phyloP scores from a whole-genome alignment of 1,284 basidiomycete genomes.

The Cutaneotrichosporon dermatis region DNA sequence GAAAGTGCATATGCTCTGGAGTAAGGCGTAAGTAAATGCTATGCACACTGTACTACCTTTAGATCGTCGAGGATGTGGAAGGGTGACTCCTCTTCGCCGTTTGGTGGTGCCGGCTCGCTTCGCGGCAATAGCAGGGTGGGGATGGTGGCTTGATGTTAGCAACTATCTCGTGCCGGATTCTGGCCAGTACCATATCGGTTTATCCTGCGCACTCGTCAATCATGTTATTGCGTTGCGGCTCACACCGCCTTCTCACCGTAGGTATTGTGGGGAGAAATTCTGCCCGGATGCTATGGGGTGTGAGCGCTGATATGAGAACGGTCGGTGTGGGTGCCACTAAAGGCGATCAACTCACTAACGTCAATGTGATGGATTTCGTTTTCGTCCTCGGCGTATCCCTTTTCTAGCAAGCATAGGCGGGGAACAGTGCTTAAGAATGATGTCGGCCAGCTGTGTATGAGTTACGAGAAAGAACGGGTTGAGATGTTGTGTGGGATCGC shows the following conservation, averaged over 20 bases:
- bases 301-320: no score
- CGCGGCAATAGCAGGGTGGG: neutral
- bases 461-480: no score
- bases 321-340: no score
- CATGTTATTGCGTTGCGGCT: no score
- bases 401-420: slow-evolving; percentile 46
- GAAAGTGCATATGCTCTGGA: slow-evolving; percentile 69
- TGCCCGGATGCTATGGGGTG: no score
- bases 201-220: neutral
- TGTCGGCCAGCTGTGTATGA: slow-evolving; percentile 35
- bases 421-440: slow-evolving; percentile 50
- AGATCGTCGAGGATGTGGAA: slow-evolving; percentile 1
- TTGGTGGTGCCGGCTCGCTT: neutral
- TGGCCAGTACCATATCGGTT: neutral
- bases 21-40: neutral
- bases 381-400: slow-evolving; percentile 49
- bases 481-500: no score
- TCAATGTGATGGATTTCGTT: slow-evolving; percentile 46
- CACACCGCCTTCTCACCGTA: slow-evolving; percentile 35
- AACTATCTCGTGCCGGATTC: no score
- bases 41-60: neutral
- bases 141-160: neutral
- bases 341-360: slow-evolving; percentile 39
- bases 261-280: slow-evolving; percentile 50
- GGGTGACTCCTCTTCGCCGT: neutral